Percentiles rank a stretch among this genome's conserved stretches.
phyloP scores from a whole-genome alignment of 1,139 yeast species.

The Zygosaccharomyces pseudobailii region DNA sequence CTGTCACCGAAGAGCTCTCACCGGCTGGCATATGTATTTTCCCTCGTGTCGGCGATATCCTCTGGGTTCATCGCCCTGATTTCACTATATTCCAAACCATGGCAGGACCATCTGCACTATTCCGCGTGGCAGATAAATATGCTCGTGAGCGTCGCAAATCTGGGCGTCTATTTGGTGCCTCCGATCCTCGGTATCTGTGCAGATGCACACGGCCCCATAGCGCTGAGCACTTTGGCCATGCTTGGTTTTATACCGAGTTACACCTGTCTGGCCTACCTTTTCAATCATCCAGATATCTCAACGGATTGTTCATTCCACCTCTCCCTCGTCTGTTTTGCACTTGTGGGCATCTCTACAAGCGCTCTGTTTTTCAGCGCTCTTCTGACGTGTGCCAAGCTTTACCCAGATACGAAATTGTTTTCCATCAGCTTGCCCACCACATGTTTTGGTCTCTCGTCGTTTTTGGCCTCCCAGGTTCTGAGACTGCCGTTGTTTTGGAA shows the following conservation, averaged over 20 bases:
- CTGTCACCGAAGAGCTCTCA: conserved; percentile 33
- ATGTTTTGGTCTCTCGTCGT: conserved; percentile 75
- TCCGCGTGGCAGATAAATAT: conserved; percentile 69
- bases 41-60: conserved; percentile 55
- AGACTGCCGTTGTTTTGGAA: conserved; percentile 40
- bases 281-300: conserved; percentile 19
- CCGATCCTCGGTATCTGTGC: conserved; percentile 81
- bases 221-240: conserved; percentile 60
- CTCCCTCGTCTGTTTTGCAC: conserved; percentile 38
- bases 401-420: conserved; percentile 67
- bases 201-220: conserved; percentile 78
- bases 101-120: conserved; percentile 55
- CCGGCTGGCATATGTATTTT: conserved; percentile 37
- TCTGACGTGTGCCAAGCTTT: conserved; percentile 78
- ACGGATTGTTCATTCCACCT: conserved; percentile 31
- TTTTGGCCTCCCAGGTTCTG: conserved; percentile 47
- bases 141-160: conserved; percentile 67
- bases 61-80: conserved; percentile 81
- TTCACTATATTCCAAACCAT: conserved; percentile 70
- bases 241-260: conserved; percentile 73
- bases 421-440: conserved; percentile 88
- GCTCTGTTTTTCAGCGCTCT: conserved; percentile 72
- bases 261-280: conserved; percentile 43
- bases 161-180: conserved; percentile 81
- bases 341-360: conserved; percentile 79